A percentile compares a stretch with the other conserved stretches of the same genome.
phyloP scores from a whole-genome alignment of 257 asterid genomes.

The Haberlea rhodopensis region DNA sequence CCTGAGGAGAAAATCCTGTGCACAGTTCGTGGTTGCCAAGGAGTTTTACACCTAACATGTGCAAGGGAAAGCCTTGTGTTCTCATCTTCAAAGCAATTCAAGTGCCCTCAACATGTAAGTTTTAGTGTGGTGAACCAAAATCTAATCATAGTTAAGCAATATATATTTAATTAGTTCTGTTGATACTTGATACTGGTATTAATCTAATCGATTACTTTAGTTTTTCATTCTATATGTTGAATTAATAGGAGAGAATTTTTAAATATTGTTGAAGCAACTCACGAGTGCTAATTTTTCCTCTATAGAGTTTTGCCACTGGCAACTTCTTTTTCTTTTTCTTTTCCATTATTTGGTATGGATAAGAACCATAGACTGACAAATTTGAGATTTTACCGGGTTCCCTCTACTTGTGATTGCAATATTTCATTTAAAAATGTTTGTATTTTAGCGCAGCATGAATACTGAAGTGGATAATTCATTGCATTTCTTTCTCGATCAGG shows the following conservation, averaged over 20 bases:
- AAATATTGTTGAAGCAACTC: constrained; percentile 5
- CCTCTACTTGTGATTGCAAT: constrained; percentile 1
- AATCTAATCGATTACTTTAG: constrained; percentile 2
- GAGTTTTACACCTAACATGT: constrained; percentile 64
- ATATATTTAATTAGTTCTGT: neutral
- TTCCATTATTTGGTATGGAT: constrained; percentile 17
- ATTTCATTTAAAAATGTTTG: constrained; percentile 8
- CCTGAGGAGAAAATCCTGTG: constrained; percentile 55
- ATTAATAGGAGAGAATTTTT: neutral
- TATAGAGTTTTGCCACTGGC: neutral
- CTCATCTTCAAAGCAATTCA: constrained; percentile 59
- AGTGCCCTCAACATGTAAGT: constrained; percentile 96
- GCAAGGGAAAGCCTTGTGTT: constrained; percentile 47
- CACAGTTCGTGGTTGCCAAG: constrained; percentile 59
- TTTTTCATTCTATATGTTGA: neutral
- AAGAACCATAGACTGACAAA: neutral
- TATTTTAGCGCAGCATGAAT: constrained; percentile 18
- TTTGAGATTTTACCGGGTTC: constrained; percentile 19
- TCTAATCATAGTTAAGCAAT: neutral
- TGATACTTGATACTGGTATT: neutral
- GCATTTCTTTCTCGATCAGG: constrained; percentile 46
- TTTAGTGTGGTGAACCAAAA: constrained; percentile 13
- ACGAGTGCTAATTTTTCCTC: neutral
- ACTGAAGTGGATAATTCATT: constrained; percentile 23
- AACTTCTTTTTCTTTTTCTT: constrained; percentile 13